Base-by-base conservation (phyloP, 2,329 filamentous ascomycete species). In the Arthroderma sp. region DNA sequence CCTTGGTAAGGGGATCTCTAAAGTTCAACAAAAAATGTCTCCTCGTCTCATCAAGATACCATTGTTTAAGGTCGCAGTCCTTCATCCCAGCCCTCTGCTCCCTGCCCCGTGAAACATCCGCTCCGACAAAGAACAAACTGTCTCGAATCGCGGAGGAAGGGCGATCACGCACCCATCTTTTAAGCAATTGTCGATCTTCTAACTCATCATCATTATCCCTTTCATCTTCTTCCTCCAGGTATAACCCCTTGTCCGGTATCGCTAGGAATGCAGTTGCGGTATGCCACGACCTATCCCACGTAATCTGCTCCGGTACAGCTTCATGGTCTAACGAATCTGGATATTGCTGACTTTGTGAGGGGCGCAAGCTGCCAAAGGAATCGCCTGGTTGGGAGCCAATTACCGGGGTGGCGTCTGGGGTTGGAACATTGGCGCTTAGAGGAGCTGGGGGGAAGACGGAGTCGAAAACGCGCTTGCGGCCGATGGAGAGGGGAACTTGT, bases 11-110 rank as follows among this genome's bases (percentile, higher is more conserved):
- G 2, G 54, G 54, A 32, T 49, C 48, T 22, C 59, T 56, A 36
- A 66, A 56, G 48, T 68, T 65, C 5, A 48, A 51, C 29, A 68
- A 45, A 46, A 68, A 70, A 54, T 69, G 67, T 44, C 62, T 57
- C 37, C 63, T 56, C 8, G 65, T 60, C 50, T 69, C 65, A 48
- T 61, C 57, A n/a, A 58, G 58, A 53, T 69, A 69, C 67, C 66
- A 69, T 34, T 59, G 54, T 34, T 65, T 47, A 29, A 70, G 48
- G 46, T 60, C 58, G 45, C 57, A 53, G 36, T 56, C 53, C 29
- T 53, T 51, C 8, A 42, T 45, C 4, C 49, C 48, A n/a, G 43
- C 43, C 10, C 50, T 47, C 33, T 47, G 38, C 22, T 43, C 43
- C 33, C 34, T 50, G 4, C 52, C 56, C 36, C 9, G 39, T 6